phyloP scores from a whole-genome alignment of 2,329 filamentous ascomycete genomes.

The Penicillium sp. region DNA sequence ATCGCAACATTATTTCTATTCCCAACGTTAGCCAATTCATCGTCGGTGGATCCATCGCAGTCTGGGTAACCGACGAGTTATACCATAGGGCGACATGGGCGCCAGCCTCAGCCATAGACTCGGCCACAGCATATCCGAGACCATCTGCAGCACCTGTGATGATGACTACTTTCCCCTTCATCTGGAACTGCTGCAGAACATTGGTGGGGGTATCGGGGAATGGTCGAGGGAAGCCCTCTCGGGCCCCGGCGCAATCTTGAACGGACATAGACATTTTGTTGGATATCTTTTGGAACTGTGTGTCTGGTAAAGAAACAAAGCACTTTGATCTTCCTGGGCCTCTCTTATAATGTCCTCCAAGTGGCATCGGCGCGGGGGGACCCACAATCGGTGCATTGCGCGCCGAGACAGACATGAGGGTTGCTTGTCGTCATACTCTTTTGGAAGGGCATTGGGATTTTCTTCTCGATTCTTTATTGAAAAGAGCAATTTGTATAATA shows the following conservation, averaged over 20 bases:
- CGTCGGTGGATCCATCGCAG: neutral
- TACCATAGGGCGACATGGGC: conserved; percentile 47
- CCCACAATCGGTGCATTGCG: conserved; percentile 6
- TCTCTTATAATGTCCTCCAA: conserved; percentile 2
- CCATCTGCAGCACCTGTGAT: conserved; percentile 51
- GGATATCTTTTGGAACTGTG: neutral
- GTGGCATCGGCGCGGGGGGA: neutral
- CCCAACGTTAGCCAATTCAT: neutral
- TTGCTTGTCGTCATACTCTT: no score
- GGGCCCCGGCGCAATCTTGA: conserved; percentile 30
- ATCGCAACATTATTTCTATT: conserved; percentile 38
- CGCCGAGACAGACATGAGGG: neutral
- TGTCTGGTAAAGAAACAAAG: neutral
- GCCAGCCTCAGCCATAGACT: conserved; percentile 50
- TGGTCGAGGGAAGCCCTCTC: conserved; percentile 41
- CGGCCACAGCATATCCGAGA: conserved; percentile 47
- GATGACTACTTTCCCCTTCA: conserved; percentile 44
- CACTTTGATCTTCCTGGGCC: neutral
- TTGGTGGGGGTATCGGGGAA: conserved; percentile 45
- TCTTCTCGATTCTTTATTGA: no score
- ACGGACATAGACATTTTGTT: conserved; percentile 43
- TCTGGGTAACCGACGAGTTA: conserved; percentile 31
- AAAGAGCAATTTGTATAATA: no score
- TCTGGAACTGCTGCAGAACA: conserved; percentile 48
- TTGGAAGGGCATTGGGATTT: no score